Conservation (phyloP, 768 basidiomycete species). For the Cystofilobasidium bisporidii region DNA sequence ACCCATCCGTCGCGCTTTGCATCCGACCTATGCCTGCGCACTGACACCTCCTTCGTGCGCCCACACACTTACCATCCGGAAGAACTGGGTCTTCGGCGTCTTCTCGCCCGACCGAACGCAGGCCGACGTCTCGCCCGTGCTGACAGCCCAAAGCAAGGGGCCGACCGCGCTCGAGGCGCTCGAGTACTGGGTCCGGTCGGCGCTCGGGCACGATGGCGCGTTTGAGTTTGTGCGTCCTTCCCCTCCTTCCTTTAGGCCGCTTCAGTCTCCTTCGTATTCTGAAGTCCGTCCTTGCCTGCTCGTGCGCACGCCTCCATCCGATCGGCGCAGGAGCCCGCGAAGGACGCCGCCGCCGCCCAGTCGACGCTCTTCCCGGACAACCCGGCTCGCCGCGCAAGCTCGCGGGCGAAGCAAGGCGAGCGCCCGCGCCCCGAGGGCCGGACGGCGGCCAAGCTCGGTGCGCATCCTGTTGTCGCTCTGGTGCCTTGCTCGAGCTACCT, state of each 20-base stretch:
- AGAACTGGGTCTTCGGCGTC: constrained; percentile 39
- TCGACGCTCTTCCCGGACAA: constrained; percentile 35
- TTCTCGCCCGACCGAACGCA: constrained; percentile 34
- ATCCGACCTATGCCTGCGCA: no score
- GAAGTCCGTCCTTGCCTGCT: no score
- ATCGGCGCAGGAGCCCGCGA: no score
- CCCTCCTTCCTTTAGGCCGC: no score
- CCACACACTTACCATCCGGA: no score
- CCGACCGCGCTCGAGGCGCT: constrained; percentile 37
- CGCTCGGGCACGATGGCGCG: constrained; percentile 31
- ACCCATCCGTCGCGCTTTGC: background rate
- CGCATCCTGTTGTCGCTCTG: background rate
- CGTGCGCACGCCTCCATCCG: no score
- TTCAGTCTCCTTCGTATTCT: no score
- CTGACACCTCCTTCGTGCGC: no score
- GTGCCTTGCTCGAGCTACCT: background rate
- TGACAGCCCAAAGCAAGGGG: constrained; percentile 27
- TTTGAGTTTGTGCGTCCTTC: constrained; percentile 30
- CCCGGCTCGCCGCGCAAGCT: constrained; percentile 34
- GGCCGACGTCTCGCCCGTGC: constrained; percentile 24
- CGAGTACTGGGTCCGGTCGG: constrained; percentile 38
- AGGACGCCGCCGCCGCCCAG: background rate
- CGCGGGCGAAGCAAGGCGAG: constrained; percentile 25
- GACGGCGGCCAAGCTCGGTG: constrained; percentile 30
- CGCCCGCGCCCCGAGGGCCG: constrained; percentile 24